phyloP scores from a whole-genome alignment of 257 asterid species.

The Knoxia roxburghii region DNA sequence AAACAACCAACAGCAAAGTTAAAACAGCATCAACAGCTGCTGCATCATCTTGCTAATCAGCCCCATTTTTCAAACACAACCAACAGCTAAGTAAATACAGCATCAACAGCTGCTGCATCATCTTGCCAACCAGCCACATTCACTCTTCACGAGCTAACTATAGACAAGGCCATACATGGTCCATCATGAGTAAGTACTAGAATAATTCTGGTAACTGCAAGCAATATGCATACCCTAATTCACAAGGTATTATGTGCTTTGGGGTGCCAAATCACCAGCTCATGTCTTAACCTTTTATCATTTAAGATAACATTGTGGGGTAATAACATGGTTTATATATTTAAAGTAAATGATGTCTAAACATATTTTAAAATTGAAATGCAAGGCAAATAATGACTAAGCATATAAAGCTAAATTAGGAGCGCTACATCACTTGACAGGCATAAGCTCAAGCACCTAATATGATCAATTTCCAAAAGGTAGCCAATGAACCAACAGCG shows the following conservation, averaged over 20 bases:
- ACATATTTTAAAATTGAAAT: not conserved
- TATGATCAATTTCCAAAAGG: not conserved
- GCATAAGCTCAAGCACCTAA: not conserved
- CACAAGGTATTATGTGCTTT: not conserved
- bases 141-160: constrained; percentile 60
- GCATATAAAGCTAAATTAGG: not conserved
- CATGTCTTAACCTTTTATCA: not conserved
- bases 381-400: not conserved
- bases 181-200: constrained; percentile 34
- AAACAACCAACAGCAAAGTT: constrained; percentile 11
- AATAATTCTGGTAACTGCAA: constrained; percentile 15
- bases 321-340: too few relatives aligned
- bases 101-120: constrained; percentile 39
- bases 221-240: constrained; percentile 15
- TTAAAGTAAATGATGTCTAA: too few relatives aligned
- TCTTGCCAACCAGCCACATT: constrained; percentile 41
- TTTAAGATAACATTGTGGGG: too few relatives aligned
- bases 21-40: constrained; percentile 39
- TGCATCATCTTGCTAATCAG: constrained; percentile 36
- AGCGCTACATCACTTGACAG: not conserved
- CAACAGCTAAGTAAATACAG: constrained; percentile 17
- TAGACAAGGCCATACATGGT: constrained; percentile 56
- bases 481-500: not conserved
- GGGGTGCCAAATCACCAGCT: not conserved
- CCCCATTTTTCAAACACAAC: constrained; percentile 31